Percentiles rank a stretch among this genome's conserved stretches.
phyloP scores from a whole-genome alignment of 1,284 basidiomycete species.

The Kwoniella shivajii region DNA sequence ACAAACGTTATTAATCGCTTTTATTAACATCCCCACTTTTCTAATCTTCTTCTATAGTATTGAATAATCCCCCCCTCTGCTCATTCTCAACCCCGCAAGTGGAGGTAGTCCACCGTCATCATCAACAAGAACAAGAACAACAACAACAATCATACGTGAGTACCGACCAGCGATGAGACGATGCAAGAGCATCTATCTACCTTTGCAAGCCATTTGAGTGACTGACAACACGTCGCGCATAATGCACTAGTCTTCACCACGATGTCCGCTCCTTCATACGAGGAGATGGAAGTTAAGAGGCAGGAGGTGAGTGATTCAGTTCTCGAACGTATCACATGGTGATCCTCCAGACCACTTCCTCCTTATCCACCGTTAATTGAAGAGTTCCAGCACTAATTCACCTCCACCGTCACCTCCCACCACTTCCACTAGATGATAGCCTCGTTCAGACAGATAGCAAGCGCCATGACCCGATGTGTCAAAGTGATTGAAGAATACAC shows the following conservation, averaged over 20 bases:
- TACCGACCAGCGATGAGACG: neutral
- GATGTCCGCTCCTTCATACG: constrained; percentile 39
- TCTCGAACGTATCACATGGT: too few species aligned
- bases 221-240: neutral
- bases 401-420: too few species aligned
- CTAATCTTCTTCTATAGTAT: neutral
- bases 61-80: neutral
- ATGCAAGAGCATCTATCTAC: too few species aligned
- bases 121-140: neutral
- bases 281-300: constrained; percentile 53
- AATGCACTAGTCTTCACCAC: too few species aligned
- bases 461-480: constrained; percentile 51
- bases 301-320: constrained; percentile 39
- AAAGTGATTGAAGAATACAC: constrained; percentile 52
- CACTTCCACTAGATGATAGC: constrained; percentile 47
- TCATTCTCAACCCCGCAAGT: neutral
- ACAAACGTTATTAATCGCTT: constrained; percentile 7
- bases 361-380: too few species aligned
- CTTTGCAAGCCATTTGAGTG: too few species aligned
- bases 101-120: constrained; percentile 22
- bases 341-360: too few species aligned
- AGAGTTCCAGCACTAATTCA: too few species aligned
- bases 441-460: constrained; percentile 51
- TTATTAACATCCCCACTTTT: neutral
- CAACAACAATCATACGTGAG: constrained; percentile 7